These are phyloP conservation scores for Phaeosphaeriaceae sp. DNA, from an alignment of 2,329 filamentous ascomycete species.

Conservation along the genomic window DNA sequence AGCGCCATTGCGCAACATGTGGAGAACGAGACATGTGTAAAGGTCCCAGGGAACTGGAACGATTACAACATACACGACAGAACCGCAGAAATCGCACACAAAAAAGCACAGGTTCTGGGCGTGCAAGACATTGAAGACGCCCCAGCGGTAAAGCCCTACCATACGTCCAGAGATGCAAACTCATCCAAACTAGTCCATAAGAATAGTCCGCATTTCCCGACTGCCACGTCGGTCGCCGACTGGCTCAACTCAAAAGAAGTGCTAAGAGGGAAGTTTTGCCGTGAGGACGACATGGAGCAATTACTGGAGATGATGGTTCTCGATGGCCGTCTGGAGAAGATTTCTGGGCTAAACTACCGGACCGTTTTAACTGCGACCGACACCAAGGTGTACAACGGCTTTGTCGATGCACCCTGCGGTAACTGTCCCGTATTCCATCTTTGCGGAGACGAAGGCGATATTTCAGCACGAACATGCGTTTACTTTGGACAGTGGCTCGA, in stretches of 20 bases:
- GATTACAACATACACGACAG: slow-evolving; percentile 49
- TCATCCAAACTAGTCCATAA: slow-evolving; percentile 54
- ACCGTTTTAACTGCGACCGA: slow-evolving; percentile 49
- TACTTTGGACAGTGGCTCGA: slow-evolving; percentile 87
- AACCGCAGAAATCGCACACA: slow-evolving; percentile 41
- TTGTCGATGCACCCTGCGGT: slow-evolving; percentile 89
- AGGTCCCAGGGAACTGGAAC: slow-evolving; percentile 52
- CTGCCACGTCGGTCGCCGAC: slow-evolving; percentile 75
- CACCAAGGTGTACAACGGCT: slow-evolving; percentile 69
- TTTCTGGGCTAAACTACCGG: slow-evolving; percentile 58
- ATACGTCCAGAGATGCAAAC: slow-evolving; percentile 29
- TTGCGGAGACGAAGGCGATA: slow-evolving; percentile 87
- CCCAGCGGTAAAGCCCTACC: slow-evolving; percentile 31
- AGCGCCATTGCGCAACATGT: slow-evolving; percentile 76
- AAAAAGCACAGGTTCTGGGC: slow-evolving; percentile 44
- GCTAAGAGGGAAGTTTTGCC: slow-evolving; percentile 69
- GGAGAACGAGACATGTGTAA: slow-evolving; percentile 73
- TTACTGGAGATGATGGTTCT: slow-evolving; percentile 87
- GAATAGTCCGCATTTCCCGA: slow-evolving; percentile 80
- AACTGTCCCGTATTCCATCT: slow-evolving; percentile 91
- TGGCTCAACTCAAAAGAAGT: slow-evolving; percentile 73
- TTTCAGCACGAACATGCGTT: slow-evolving; percentile 87
- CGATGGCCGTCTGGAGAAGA: slow-evolving; percentile 80
- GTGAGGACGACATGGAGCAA: slow-evolving; percentile 79
- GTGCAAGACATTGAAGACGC: slow-evolving; percentile 44